A percentile compares a stretch with the other conserved stretches of the same genome.
phyloP scores from a whole-genome alignment of 2,329 filamentous ascomycete genomes.

The Talaromyces sp. region DNA sequence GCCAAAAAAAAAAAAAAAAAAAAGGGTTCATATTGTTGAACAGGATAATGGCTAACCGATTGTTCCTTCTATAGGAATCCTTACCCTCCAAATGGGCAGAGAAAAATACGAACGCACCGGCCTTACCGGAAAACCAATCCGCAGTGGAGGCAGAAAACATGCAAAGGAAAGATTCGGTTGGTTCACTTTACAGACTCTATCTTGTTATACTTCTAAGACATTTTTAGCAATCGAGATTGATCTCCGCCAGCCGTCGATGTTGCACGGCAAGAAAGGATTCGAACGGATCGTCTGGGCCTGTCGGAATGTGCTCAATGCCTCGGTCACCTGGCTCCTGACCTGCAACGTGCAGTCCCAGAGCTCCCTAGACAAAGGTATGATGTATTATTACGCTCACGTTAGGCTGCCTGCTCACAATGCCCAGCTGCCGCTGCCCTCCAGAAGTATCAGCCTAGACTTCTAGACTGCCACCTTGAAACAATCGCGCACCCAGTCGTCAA shows the following conservation, averaged over 20 bases:
- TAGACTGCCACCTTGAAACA: conserved; percentile 28
- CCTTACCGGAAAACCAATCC: conserved; percentile 66
- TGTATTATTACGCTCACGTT: not conserved
- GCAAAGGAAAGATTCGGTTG: conserved; percentile 70
- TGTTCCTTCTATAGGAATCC: conserved; percentile 51
- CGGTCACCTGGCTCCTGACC: conserved; percentile 70
- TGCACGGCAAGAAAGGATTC: conserved; percentile 79
- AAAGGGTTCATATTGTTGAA: not conserved
- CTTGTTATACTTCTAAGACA: not conserved
- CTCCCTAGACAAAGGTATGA: conserved; percentile 44
- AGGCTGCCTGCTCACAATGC: not conserved
- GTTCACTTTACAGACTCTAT: not conserved
- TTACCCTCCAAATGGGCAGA: conserved; percentile 75
- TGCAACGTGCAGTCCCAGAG: conserved; percentile 49
- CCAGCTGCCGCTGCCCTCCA: conserved; percentile 26
- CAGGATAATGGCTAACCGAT: not conserved
- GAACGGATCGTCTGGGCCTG: conserved; percentile 74
- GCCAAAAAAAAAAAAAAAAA: not conserved
- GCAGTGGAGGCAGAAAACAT: conserved; percentile 58
- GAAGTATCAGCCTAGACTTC: conserved; percentile 37
- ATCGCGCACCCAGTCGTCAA: conserved; percentile 28
- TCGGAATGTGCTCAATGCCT: conserved; percentile 67
- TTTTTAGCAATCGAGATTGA: conserved; percentile 70
- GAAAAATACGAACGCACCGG: conserved; percentile 80
- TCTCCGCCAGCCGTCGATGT: conserved; percentile 70